Base-by-base conservation (phyloP, 495 filamentous ascomycete genomes). In the Thermothielavioides terrestris region DNA sequence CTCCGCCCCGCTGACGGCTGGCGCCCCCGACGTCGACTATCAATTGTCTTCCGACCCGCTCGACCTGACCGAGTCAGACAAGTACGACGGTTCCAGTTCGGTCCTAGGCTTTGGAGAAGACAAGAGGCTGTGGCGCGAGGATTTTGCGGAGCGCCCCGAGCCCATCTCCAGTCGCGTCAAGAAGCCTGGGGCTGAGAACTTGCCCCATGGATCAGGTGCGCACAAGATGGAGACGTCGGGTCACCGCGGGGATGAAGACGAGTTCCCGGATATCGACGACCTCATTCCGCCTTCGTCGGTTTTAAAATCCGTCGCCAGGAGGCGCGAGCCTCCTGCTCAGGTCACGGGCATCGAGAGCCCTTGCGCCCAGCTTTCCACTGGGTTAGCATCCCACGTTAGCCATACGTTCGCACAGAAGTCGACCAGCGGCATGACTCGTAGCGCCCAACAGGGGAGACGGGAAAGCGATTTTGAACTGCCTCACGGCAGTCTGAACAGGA, bases 21-120 rank as follows among this genome's bases (percentile, higher is more conserved):
- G 39, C 22, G 28, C 53, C 15, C 9, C 46, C 14, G 32, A 49
- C 14, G 20, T 55, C 8, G 55, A 63, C 6, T 55, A 58, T 17
- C 35, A 84, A 5, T 2, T 52, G 5, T 53, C 46, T 11, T 48
- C 47, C 27, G 82, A 85, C 41, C 69, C 82, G 0, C 75, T 92
- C 47, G 88, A 92, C 57, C 63, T 94, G 32, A 92, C 86, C 1
- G 79, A 74, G 12, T 81, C 78, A 32, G 78, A 67, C 57, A 52
- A 48, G 34, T 25, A 56, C 71, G 17, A 67, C 63, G 40, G 6
- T 46, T 72, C 49, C 67, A 67, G 4, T 75, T 83, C 61, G 71
- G 74, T 54, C 14, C 3, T 51, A 8, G 50, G 6, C 2, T 64
- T 61, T 25, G 61, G 58, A 9, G 77, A 80, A 14, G 66, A 79